Percentiles rank a stretch among this genome's conserved stretches.
These are phyloP conservation scores for Paramecium primaurelia DNA, from an alignment of 73 alveolate genomes.

Conservation along the genomic window DNA sequence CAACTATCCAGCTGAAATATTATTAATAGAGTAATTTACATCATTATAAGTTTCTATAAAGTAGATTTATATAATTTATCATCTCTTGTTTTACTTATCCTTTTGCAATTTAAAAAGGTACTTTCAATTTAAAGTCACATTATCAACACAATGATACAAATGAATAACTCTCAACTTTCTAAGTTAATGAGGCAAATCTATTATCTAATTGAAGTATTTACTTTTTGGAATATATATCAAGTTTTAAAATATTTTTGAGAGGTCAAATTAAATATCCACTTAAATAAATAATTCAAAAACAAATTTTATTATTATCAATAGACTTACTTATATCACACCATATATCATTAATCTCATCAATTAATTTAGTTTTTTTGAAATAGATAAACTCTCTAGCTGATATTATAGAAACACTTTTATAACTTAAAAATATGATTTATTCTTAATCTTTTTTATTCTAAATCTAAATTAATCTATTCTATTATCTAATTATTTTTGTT, in stretches of 20 bases:
- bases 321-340: slow-evolving; percentile 49
- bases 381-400: slow-evolving; percentile 33
- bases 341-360: background rate
- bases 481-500: background rate
- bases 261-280: slow-evolving; percentile 30
- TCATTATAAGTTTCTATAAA: background rate
- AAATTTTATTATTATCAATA: background rate
- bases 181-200: background rate
- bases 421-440: background rate
- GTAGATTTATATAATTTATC: background rate
- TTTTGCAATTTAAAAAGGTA: background rate
- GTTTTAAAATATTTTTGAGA: background rate
- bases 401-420: background rate
- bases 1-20: too few species aligned
- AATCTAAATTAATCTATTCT: slow-evolving; percentile 14
- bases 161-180: background rate
- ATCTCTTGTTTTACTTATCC: background rate
- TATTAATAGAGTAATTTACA: background rate
- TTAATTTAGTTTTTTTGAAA: background rate
- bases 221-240: background rate
- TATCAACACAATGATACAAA: background rate
- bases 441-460: background rate
- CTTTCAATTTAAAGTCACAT: background rate
- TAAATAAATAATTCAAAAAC: background rate
- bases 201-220: background rate